A percentile compares a stretch with the other conserved stretches of the same genome.
Evolutionary conservation across 2,329 filamentous ascomycete species (phyloP).

Genomic region (Aspergillus niger): DNA sequence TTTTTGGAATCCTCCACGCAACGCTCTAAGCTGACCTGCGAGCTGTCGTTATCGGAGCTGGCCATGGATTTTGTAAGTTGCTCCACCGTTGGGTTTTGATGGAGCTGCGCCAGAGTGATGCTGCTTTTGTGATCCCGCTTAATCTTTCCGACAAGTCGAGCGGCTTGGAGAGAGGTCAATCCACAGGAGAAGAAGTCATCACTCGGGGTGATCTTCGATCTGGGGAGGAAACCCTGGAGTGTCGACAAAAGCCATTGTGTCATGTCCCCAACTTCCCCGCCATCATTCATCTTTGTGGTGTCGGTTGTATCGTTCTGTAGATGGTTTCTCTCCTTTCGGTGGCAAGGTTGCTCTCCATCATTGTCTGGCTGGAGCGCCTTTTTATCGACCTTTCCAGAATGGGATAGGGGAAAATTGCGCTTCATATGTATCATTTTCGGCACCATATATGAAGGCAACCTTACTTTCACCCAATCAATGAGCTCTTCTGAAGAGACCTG

Average conservation of each 20-base stretch:
- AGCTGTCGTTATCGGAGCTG: neutral
- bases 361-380: slow-evolving; percentile 16
- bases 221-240: too few relatives aligned
- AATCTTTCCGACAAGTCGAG: slow-evolving; percentile 1
- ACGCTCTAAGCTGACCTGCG: neutral
- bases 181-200: slow-evolving; percentile 12
- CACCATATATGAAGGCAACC: slow-evolving; percentile 70
- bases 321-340: neutral
- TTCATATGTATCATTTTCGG: slow-evolving; percentile 65
- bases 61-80: neutral
- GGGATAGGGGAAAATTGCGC: slow-evolving; percentile 66
- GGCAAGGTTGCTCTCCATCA: neutral
- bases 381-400: slow-evolving; percentile 65
- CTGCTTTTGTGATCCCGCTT: neutral
- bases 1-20: slow-evolving; percentile 3
- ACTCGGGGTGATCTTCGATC: neutral
- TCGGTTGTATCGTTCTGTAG: neutral
- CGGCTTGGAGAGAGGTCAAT: slow-evolving; percentile 11
- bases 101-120: slow-evolving; percentile 9
- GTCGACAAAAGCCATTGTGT: too few relatives aligned
- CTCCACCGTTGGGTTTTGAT: neutral
- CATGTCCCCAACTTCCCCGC: too few relatives aligned
- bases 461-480: slow-evolving; percentile 65
- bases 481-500: slow-evolving; percentile 45
- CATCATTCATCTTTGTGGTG: too few relatives aligned